Conservation (phyloP, 352 stramenopile species). For the Peronospora farinosa region DNA sequence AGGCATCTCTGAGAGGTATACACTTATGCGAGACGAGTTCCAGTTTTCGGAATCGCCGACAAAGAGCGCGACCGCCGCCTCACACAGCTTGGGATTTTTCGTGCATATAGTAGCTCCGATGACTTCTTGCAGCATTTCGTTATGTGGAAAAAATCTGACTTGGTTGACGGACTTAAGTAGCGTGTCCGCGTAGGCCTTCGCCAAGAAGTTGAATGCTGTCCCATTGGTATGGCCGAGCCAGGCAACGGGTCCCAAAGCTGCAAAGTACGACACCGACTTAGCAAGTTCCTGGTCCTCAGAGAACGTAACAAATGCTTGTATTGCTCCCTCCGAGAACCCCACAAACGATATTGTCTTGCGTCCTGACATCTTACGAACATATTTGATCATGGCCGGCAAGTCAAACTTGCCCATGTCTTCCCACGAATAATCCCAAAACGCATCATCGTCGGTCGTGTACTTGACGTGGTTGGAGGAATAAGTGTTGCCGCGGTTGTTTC, state of each 20-base stretch:
- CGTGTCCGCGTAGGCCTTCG: no score
- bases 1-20: conserved; percentile 39
- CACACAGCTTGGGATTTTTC: no score
- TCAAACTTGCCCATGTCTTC: conserved; percentile 49
- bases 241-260: conserved; percentile 38
- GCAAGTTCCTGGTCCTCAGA: conserved; percentile 44
- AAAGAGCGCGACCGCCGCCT: no score
- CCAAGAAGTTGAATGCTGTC: no score
- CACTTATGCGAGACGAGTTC: no score
- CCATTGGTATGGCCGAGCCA: conserved; percentile 16
- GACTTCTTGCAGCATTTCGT: no score
- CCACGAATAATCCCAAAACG: conserved; percentile 54
- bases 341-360: conserved; percentile 36
- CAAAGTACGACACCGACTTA: conserved; percentile 46
- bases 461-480: conserved; percentile 43
- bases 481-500: conserved; percentile 50
- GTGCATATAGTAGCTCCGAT: no score
- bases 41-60: no score
- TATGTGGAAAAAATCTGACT: no score
- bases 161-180: no score
- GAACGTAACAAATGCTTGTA: conserved; percentile 45
- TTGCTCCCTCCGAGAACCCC: conserved; percentile 46
- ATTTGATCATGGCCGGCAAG: conserved; percentile 42
- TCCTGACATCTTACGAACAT: conserved; percentile 26
- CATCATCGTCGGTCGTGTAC: conserved; percentile 25